Percentiles rank a stretch among this genome's conserved stretches.
Evolutionary conservation across 257 asterid species (phyloP).

Genomic region (Capsicum chinense): DNA sequence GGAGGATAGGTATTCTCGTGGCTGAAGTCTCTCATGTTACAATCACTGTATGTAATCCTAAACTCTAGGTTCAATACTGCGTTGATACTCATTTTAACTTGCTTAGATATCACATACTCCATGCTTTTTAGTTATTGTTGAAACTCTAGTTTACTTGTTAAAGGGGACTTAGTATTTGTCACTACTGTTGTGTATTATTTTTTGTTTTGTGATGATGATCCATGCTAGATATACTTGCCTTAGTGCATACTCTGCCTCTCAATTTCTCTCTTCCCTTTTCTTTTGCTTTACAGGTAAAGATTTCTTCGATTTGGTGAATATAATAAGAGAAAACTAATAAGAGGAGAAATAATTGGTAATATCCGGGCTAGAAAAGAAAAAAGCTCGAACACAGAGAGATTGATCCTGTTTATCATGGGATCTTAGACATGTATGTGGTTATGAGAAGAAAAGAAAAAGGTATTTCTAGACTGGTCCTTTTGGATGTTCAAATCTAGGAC

Average conservation of each 20-base stretch:
- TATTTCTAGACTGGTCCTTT: background rate
- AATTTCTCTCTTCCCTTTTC: background rate
- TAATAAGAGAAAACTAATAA: background rate
- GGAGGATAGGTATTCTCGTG: slow-evolving; percentile 89
- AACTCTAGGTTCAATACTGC: background rate
- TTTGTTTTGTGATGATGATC: background rate
- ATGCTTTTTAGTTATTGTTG: background rate
- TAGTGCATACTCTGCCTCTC: background rate
- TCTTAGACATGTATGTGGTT: background rate
- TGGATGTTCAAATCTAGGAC: background rate
- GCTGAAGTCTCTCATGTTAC: slow-evolving; percentile 99
- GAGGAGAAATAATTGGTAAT: background rate
- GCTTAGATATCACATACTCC: slow-evolving; percentile 6
- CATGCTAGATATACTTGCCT: background rate
- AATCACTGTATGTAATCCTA: slow-evolving; percentile 65
- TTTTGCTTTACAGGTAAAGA: background rate
- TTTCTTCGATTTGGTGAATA: background rate
- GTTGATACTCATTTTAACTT: slow-evolving; percentile 20
- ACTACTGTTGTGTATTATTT: background rate
- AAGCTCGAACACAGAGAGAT: background rate
- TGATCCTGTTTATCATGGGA: background rate
- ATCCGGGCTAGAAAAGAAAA: background rate
- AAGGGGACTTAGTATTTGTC: background rate
- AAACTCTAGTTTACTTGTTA: slow-evolving; percentile 14
- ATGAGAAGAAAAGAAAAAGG: background rate